These are phyloP conservation scores for Citrus medica DNA, from an alignment of 345 rosid genomes.

Conservation along the genomic window DNA sequence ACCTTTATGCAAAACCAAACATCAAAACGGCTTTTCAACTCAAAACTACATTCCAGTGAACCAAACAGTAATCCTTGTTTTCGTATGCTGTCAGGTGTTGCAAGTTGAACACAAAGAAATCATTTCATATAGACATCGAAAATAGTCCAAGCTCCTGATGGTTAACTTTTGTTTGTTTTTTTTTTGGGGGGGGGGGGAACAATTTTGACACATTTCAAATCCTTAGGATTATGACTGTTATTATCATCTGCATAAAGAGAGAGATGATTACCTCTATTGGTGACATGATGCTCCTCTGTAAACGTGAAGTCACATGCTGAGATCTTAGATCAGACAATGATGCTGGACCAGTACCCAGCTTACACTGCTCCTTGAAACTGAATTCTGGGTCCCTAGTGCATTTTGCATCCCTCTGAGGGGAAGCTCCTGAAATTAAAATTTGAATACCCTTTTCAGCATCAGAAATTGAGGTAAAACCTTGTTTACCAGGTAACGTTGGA, in stretches of 20 bases:
- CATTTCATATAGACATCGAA: neutral
- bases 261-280: conserved; percentile 45
- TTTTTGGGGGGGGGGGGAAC: no score
- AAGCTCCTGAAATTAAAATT: conserved; percentile 27
- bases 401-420: conserved; percentile 26
- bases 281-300: conserved; percentile 27
- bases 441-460: conserved; percentile 32
- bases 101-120: neutral
- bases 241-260: neutral
- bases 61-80: neutral
- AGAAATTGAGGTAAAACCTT: conserved; percentile 29
- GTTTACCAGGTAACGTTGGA: conserved; percentile 27
- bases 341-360: conserved; percentile 36
- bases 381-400: conserved; percentile 29
- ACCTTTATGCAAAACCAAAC: neutral
- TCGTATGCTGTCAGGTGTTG: neutral
- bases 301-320: conserved; percentile 20
- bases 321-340: conserved; percentile 16
- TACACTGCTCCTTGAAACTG: conserved; percentile 36
- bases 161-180: neutral
- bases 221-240: neutral
- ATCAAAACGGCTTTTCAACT: neutral
- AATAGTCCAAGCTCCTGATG: neutral
- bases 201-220: neutral
- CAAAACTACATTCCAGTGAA: neutral